Conservation (phyloP, 345 rosid genomes). For the Durio zibethinus region DNA sequence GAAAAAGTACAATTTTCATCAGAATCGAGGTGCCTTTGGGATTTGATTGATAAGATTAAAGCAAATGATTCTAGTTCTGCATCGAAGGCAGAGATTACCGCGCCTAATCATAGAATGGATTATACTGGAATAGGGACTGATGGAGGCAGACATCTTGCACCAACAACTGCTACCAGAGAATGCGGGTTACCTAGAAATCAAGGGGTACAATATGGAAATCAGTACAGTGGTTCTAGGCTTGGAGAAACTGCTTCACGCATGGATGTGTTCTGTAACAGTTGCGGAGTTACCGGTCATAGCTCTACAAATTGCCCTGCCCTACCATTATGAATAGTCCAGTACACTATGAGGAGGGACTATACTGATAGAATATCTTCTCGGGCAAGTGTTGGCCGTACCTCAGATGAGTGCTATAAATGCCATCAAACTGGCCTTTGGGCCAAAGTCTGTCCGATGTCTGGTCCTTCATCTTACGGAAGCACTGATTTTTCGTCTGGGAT, state of each 20-base stretch:
- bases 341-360: slow-evolving; percentile 36
- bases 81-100: slow-evolving; percentile 30
- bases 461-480: slow-evolving; percentile 44
- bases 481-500: slow-evolving; percentile 37
- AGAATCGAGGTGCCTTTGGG: slow-evolving; percentile 60
- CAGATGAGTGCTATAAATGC: slow-evolving; percentile 54
- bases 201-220: slow-evolving; percentile 48
- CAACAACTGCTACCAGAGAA: slow-evolving; percentile 27
- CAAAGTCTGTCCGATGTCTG: slow-evolving; percentile 45
- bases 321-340: slow-evolving; percentile 54
- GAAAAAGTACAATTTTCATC: slow-evolving; percentile 61
- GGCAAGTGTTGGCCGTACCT: slow-evolving; percentile 22
- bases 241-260: slow-evolving; percentile 22
- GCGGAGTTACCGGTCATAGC: slow-evolving; percentile 66
- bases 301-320: slow-evolving; percentile 78
- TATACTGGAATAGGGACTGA: slow-evolving; percentile 27
- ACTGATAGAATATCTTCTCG: slow-evolving; percentile 30
- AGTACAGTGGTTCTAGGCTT: slow-evolving; percentile 31
- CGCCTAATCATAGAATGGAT: slow-evolving; percentile 25
- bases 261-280: slow-evolving; percentile 41
- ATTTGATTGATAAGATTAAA: slow-evolving; percentile 50
- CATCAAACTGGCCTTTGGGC: slow-evolving; percentile 69
- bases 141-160: slow-evolving; percentile 36
- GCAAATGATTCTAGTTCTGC: slow-evolving; percentile 33
- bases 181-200: slow-evolving; percentile 37